Base-by-base conservation (phyloP, 1,284 basidiomycete genomes). In the Pterulicium gracile region DNA sequence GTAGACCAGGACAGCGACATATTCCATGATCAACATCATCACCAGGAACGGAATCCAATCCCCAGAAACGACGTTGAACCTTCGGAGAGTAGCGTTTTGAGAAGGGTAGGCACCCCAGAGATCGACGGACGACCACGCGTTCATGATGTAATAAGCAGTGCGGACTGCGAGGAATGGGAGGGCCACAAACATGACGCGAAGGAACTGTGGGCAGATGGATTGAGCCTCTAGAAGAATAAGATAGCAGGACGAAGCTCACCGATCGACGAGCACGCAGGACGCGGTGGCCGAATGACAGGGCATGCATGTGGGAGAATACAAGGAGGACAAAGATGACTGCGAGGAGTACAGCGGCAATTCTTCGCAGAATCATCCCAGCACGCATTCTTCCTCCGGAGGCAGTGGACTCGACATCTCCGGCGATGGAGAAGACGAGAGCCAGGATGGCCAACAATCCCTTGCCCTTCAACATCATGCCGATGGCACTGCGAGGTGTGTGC, bases 131-230 rank as follows among this genome's bases (percentile, higher is more conserved):
- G 78, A 78, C 58, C 67, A 79, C 4, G 73, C 68, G 36, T 72
- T 65, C 39, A 83, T 65, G 24, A 78, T 58, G 24, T 64, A 62
- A 54, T 79, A 79, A 4, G 75, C 63, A 32, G 74, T 63, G 32
- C 81, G 75, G 24, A 75, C 68, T 10, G 68, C 72, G 34, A 84
- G 64, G 59, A 81, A 75, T 12, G 79, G 78, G 13, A 82, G 59
- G 3, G 75, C 75, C 44, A 63, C 27, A 12, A 73, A 65, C 42
- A 81, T 61, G 15, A 74, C 77, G 18, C 54, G 54, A 42, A 84
- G 65, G 27, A 81, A 63, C 78, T 79, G 51, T 47, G 3, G 41
- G 19, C 54, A 42, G 51, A 51, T 20, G 44, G 35, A 35, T 15
- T 40, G 32, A 27, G 3, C 45, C 43, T 52, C 24, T 51, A 53